Evolutionary conservation across 805 yeast species (phyloP), one percentile per base, ranked within the genome.

Genomic region (Candida cerambycidarum): DNA sequence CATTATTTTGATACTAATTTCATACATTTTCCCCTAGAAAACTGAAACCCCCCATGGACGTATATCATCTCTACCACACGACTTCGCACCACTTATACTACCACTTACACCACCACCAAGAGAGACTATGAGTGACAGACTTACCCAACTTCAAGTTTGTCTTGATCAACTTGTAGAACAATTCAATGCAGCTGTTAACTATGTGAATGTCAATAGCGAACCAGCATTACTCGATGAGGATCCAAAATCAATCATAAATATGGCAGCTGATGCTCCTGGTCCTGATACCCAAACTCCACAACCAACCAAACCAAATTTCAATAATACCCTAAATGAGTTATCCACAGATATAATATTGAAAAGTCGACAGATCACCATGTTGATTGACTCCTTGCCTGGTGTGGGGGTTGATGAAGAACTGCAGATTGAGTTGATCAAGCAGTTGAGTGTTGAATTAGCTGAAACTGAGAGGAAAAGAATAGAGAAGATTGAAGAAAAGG

Each of bases 301-400:
- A 28, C 31, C 32, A 12, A 7, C 6, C 6, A 36, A 30, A 11
- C 45, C 32, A 11, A 50, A 54, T 15, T 67, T 65, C 42, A 65
- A 61, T 13, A 64, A 71, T 46, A 85, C 82, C 19, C 73, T 81
- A 36, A 80, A 79, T 52, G 98, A 93, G 57, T 71, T 93, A 7
- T 78, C 96, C 2, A 79, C 86, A 0, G 99, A 92, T 58, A 76
- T 92, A 7, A 86, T 90, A 18, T 64, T 89, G 44, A 90, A 90
- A 57, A 79, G 95, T 4, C 77, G 95, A 53, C 98, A 93, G 60
- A 85, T 92, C 12, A 77, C 87, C 30, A 82, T 86, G 55, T 76
- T 92, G 19, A 89, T 92, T 30, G 95, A 87, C 57, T 80, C 95
- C 2, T 68, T 92, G 32, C 99, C 99, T 0, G 98, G 97, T 10